These are phyloP conservation scores for Aspergillus japonicus DNA, from an alignment of 2,329 filamentous ascomycete species.

Conservation along the genomic window DNA sequence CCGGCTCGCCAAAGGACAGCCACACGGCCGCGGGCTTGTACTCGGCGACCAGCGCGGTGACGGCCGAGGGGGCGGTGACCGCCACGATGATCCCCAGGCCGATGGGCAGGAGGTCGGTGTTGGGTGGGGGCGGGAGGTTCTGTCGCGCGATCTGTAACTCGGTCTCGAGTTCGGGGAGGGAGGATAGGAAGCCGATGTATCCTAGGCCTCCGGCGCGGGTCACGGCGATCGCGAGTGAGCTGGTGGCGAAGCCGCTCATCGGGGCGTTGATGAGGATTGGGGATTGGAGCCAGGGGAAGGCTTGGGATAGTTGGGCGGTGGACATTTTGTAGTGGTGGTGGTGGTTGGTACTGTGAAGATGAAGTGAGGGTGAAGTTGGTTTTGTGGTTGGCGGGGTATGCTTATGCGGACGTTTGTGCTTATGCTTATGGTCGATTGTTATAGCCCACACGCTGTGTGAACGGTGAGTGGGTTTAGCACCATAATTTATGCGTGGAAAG, in stretches of 20 bases:
- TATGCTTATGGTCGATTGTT: too few relatives aligned
- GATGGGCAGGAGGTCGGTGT: background rate
- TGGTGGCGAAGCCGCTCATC: conserved; percentile 18
- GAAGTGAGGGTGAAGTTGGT: background rate
- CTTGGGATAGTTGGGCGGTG: background rate
- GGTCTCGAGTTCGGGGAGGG: conserved; percentile 1
- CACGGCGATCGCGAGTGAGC: conserved; percentile 14
- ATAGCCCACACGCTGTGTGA: too few relatives aligned
- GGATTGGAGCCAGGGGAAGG: conserved; percentile 16
- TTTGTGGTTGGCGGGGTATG: too few relatives aligned
- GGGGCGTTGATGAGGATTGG: conserved; percentile 18
- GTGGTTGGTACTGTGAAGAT: background rate
- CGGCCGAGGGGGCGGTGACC: background rate
- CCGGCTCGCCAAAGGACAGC: conserved; percentile 16
- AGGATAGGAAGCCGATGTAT: conserved; percentile 16
- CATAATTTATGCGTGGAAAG: too few relatives aligned
- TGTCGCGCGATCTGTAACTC: conserved; percentile 1
- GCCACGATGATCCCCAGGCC: background rate
- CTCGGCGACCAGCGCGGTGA: conserved; percentile 9
- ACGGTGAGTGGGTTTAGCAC: too few relatives aligned
- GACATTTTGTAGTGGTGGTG: background rate
- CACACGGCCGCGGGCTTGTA: conserved; percentile 16
- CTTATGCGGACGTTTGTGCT: too few relatives aligned
- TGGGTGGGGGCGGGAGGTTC: background rate
- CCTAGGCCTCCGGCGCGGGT: conserved; percentile 17